These are phyloP conservation scores for Pelargonium fulgidum DNA, from an alignment of 441 rosid genomes.

Conservation along the genomic window DNA sequence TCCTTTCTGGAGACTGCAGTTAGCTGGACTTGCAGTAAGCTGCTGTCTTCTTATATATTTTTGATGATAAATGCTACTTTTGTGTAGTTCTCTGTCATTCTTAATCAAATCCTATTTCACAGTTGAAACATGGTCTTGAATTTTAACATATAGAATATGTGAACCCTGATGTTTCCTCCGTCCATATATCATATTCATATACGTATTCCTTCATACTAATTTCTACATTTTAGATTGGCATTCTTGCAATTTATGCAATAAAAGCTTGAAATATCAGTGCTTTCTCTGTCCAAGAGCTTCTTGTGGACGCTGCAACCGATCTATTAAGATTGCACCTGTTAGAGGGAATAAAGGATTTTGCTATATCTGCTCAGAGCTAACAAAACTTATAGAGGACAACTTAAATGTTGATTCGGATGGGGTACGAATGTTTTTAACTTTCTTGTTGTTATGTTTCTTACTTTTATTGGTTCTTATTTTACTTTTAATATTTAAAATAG, in stretches of 20 bases:
- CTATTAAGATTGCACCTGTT: constrained; percentile 34
- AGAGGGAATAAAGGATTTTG: constrained; percentile 44
- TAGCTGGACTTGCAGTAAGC: constrained; percentile 47
- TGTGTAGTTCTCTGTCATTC: not conserved
- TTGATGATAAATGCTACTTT: not conserved
- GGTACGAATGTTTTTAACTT: constrained; percentile 28
- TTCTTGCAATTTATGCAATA: constrained; percentile 39
- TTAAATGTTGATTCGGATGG: constrained; percentile 32
- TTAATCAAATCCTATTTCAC: not conserved
- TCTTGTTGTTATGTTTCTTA: not conserved
- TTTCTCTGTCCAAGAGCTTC: constrained; percentile 48
- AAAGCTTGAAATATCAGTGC: constrained; percentile 41
- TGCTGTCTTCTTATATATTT: not conserved
- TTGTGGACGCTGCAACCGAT: constrained; percentile 36
- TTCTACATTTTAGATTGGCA: constrained; percentile 42
- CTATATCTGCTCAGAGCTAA: constrained; percentile 38
- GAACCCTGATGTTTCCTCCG: not conserved
- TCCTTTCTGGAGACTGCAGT: constrained; percentile 23
- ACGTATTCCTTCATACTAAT: not conserved
- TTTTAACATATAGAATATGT: not conserved
- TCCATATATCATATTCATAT: not conserved
- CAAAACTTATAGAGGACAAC: constrained; percentile 38
- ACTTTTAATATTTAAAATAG: not conserved
- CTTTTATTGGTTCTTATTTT: not conserved
- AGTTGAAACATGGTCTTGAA: not conserved